A percentile compares a stretch with the other conserved stretches of the same genome.
Evolutionary conservation across 768 basidiomycete genomes (phyloP).

Genomic region (Leccinum aurantiacum): DNA sequence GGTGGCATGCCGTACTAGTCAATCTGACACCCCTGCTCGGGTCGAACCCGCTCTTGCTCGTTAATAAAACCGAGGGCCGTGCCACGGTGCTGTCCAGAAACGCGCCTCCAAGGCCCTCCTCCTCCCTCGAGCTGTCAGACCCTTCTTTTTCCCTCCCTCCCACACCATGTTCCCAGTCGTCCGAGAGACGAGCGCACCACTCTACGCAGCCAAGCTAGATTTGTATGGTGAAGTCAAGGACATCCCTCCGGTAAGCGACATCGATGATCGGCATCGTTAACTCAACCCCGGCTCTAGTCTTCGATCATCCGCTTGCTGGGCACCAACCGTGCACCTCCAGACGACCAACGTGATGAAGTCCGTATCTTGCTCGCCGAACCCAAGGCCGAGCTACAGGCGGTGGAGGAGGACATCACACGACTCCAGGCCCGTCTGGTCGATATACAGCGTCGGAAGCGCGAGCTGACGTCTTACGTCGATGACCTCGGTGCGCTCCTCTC

Average conservation of each 20-base stretch:
- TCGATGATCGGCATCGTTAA: constrained; percentile 2
- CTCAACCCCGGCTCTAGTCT: constrained; percentile 20
- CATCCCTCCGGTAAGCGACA: constrained; percentile 25
- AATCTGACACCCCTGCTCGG: constrained; percentile 9
- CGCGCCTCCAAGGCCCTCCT: background rate
- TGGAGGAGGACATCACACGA: constrained; percentile 27
- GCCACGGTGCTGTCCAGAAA: constrained; percentile 1
- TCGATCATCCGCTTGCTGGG: constrained; percentile 32
- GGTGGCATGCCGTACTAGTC: constrained; percentile 11
- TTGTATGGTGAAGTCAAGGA: constrained; percentile 33
- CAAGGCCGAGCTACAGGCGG: constrained; percentile 27
- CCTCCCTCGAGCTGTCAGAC: background rate
- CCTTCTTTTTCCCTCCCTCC: background rate
- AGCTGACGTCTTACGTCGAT: constrained; percentile 31
- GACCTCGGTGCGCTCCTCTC: constrained; percentile 35
- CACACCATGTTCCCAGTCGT: constrained; percentile 13
- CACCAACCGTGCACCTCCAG: constrained; percentile 28
- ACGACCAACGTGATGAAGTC: constrained; percentile 31
- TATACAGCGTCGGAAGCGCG: constrained; percentile 29
- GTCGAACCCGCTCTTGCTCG: background rate
- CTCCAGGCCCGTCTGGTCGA: constrained; percentile 32
- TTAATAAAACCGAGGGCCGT: constrained; percentile 13
- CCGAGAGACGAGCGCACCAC: constrained; percentile 27
- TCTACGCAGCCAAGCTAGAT: constrained; percentile 26
- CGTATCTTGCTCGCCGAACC: constrained; percentile 25